Evolutionary conservation across 495 filamentous ascomycete species (phyloP).

Genomic region (Hyaloscypha hepaticicola): DNA sequence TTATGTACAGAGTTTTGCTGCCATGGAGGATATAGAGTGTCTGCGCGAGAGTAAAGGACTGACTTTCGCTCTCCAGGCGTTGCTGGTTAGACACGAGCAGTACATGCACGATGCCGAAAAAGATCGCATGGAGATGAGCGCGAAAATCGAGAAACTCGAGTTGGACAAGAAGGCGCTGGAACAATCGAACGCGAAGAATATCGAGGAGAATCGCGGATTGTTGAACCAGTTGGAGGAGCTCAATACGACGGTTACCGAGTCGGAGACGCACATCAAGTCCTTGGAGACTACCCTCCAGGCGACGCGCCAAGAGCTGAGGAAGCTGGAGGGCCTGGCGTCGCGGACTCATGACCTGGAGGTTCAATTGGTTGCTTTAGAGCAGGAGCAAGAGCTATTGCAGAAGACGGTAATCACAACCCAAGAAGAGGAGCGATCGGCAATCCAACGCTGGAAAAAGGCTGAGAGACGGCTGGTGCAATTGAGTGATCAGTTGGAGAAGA

Average conservation of each 20-base stretch:
- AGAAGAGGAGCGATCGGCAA: slow-evolving; percentile 70
- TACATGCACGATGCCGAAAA: slow-evolving; percentile 89
- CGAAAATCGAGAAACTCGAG: slow-evolving; percentile 74
- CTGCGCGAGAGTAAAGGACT: slow-evolving; percentile 46
- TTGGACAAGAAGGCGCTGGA: slow-evolving; percentile 73
- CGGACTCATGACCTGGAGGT: slow-evolving; percentile 75
- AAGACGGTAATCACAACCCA: slow-evolving; percentile 60
- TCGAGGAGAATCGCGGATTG: slow-evolving; percentile 76
- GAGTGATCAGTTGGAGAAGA: slow-evolving; percentile 83
- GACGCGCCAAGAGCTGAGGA: slow-evolving; percentile 71
- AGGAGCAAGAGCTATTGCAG: slow-evolving; percentile 73
- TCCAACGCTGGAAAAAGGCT: slow-evolving; percentile 79
- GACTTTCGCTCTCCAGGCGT: slow-evolving; percentile 77
- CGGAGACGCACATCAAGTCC: slow-evolving; percentile 69
- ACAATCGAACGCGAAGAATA: slow-evolving; percentile 65
- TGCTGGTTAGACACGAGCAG: slow-evolving; percentile 86
- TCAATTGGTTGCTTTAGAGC: slow-evolving; percentile 73
- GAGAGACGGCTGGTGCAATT: slow-evolving; percentile 70
- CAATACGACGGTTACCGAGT: slow-evolving; percentile 70
- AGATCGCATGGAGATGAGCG: slow-evolving; percentile 67
- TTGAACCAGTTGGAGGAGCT: slow-evolving; percentile 79
- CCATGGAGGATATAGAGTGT: not conserved
- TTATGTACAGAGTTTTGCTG: not conserved
- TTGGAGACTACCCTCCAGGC: slow-evolving; percentile 72
- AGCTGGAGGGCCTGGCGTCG: slow-evolving; percentile 67